Evolutionary conservation across 1,284 basidiomycete genomes (phyloP).

Genomic region (Rhodotorula sp.): DNA sequence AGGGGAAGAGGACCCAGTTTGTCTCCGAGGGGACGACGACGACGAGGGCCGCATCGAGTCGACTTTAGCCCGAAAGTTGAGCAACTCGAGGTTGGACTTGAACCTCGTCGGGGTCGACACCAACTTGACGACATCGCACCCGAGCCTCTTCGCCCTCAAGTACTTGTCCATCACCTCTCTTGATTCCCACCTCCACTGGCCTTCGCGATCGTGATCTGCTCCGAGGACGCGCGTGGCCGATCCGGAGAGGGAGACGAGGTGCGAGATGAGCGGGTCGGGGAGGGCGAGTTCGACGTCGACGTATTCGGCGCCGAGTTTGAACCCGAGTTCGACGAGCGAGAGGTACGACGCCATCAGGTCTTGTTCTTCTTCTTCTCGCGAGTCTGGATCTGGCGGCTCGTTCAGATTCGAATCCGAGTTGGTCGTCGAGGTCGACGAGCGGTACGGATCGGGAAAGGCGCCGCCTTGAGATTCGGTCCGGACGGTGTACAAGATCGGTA

Average conservation of each 20-base stretch:
- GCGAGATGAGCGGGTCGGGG: conserved; percentile 24
- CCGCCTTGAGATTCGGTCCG: conserved; percentile 86
- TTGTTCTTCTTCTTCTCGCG: conserved; percentile 45
- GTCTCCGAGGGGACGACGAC: too few relatives aligned
- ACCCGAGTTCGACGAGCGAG: conserved; percentile 53
- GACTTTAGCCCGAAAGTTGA: conserved; percentile 60
- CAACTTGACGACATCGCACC: conserved; percentile 86
- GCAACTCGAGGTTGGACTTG: conserved; percentile 77
- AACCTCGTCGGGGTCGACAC: conserved; percentile 75
- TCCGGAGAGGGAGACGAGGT: conserved; percentile 22
- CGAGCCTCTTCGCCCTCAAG: conserved; percentile 24
- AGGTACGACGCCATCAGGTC: conserved; percentile 59
- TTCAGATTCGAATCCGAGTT: too few relatives aligned
- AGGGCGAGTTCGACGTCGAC: conserved; percentile 79
- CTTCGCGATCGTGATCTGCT: conserved; percentile 84
- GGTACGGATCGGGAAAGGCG: conserved; percentile 71
- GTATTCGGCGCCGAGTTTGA: conserved; percentile 81
- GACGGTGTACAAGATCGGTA: conserved; percentile 91
- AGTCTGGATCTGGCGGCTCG: too few relatives aligned
- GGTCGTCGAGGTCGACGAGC: conserved; percentile 19
- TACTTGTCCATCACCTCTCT: conserved; percentile 62
- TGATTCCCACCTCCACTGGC: conserved; percentile 77
- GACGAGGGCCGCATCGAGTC: conserved; percentile 40
- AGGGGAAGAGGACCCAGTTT: too few relatives aligned
- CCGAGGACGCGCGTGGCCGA: conserved; percentile 36